These are phyloP conservation scores for Begonia masoniana DNA, from an alignment of 306 rosid genomes.

Conservation along the genomic window DNA sequence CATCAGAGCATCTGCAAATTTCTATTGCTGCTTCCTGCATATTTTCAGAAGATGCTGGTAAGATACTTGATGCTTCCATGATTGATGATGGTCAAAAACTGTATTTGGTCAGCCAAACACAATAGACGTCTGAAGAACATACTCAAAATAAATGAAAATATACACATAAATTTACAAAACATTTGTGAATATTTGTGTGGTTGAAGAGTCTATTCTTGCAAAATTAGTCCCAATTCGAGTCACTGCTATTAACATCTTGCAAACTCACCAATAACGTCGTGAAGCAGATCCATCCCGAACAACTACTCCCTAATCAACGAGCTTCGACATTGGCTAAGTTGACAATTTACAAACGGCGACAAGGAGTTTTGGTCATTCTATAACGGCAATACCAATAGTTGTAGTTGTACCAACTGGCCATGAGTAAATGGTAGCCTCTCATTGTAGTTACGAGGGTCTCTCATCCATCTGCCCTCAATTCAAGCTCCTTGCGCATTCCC, in stretches of 20 bases:
- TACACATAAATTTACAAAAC: too few relatives aligned
- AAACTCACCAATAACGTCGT: constrained; percentile 10
- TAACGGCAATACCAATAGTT: constrained; percentile 7
- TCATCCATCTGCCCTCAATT: constrained; percentile 10
- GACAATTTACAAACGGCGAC: constrained; percentile 4
- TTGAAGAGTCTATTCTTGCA: too few relatives aligned
- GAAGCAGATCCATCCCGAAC: constrained; percentile 11
- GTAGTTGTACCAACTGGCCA: constrained; percentile 10
- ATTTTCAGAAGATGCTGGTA: constrained; percentile 83
- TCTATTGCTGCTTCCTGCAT: constrained; percentile 20
- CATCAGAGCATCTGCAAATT: constrained; percentile 37
- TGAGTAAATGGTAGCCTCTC: constrained; percentile 11
- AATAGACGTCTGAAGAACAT: not conserved
- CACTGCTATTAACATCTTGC: too few relatives aligned
- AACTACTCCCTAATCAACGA: constrained; percentile 8
- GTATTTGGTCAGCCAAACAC: constrained; percentile 40
- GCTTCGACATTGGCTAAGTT: constrained; percentile 11
- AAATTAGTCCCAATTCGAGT: too few relatives aligned
- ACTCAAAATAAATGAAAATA: too few relatives aligned
- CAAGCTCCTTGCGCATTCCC: constrained; percentile 9
- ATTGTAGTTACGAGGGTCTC: constrained; percentile 7
- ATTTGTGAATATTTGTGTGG: too few relatives aligned
- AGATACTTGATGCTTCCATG: constrained; percentile 55
- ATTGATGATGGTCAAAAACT: constrained; percentile 63
- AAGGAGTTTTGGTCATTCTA: constrained; percentile 9